Evolutionary conservation across 1,284 basidiomycete genomes (phyloP).

Genomic region (Lignosus rhinocerotis): DNA sequence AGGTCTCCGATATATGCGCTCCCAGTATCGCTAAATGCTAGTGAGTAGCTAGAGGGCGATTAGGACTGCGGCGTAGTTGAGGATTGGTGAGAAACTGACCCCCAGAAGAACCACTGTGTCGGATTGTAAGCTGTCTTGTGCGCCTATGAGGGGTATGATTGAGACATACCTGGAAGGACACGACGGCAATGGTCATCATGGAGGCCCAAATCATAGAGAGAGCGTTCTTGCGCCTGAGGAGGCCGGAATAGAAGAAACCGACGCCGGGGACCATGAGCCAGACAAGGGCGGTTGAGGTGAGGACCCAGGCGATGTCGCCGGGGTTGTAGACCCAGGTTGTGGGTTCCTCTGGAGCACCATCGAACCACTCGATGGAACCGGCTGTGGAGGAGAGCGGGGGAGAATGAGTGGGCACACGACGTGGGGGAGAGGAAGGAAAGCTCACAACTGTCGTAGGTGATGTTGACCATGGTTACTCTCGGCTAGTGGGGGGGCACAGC

Average conservation of each 20-base stretch:
- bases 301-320: slow-evolving; percentile 82
- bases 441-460: slow-evolving; percentile 53
- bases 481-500: slow-evolving; percentile 1
- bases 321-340: slow-evolving; percentile 57
- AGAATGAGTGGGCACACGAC: slow-evolving; percentile 1
- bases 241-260: slow-evolving; percentile 90
- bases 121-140: neutral
- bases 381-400: slow-evolving; percentile 18
- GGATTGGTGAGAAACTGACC: slow-evolving; percentile 23
- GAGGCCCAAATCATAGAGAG: slow-evolving; percentile 90
- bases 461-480: slow-evolving; percentile 45
- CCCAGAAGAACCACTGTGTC: slow-evolving; percentile 50
- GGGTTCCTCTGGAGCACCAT: slow-evolving; percentile 37
- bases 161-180: slow-evolving; percentile 45
- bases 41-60: slow-evolving; percentile 36
- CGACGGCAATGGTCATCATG: slow-evolving; percentile 69
- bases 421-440: slow-evolving; percentile 6
- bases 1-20: slow-evolving; percentile 45
- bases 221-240: slow-evolving; percentile 85
- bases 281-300: slow-evolving; percentile 73
- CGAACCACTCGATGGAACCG: slow-evolving; percentile 36
- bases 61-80: neutral
- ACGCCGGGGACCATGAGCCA: slow-evolving; percentile 94
- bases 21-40: slow-evolving; percentile 50
- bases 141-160: neutral